Base-by-base conservation (phyloP, 2,329 filamentous ascomycete species). In the Nectriaceae sp. region DNA sequence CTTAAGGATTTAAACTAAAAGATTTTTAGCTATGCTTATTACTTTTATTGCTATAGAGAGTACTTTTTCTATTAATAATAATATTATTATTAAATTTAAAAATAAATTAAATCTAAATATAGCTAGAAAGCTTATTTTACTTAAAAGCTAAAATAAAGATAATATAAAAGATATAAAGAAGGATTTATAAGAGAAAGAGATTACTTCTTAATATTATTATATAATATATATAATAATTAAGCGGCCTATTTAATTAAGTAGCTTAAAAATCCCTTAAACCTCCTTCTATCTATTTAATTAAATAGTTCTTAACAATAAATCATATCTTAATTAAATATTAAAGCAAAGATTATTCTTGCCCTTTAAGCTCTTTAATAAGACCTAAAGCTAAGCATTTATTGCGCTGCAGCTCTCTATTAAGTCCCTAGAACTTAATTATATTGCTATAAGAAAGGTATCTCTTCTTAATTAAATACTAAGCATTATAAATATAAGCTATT, bases 131-230 rank as follows among this genome's bases (percentile, higher is more conserved):
- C 19, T 40, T 40, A 4, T 40, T 22, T 22, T 40, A 21, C 15
- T 40, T 22, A 40, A 40, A 40, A 40, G 11, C 20, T 40, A n/a
- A 24, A n/a, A 40, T 37, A 37, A 37, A 37, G 15, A 37, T n/a
- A n/a, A n/a, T n/a, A n/a, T n/a, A n/a, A n/a, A n/a, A n/a, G n/a
- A n/a, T n/a, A n/a, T n/a, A n/a, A 19, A n/a, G n/a, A n/a, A n/a
- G n/a, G n/a, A n/a, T n/a, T n/a, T n/a, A n/a, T n/a, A 21, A 22
- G 19, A 22, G 19, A 4, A 11, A 40, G 38, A 40, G 19, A 10
- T 21, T 40, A 11, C 10, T 11, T 11, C 38, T 40, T 40, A 11
- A 18, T 18, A 5, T 22, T 18, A 22, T 22, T 40, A 21, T 22
- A 40, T 37, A 10, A n/a, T n/a, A n/a, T n/a, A n/a, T n/a, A n/a